Evolutionary conservation across 805 yeast genomes (phyloP), one percentile per base, ranked within the genome.

Genomic region (Sungouiozyma intestinalis): DNA sequence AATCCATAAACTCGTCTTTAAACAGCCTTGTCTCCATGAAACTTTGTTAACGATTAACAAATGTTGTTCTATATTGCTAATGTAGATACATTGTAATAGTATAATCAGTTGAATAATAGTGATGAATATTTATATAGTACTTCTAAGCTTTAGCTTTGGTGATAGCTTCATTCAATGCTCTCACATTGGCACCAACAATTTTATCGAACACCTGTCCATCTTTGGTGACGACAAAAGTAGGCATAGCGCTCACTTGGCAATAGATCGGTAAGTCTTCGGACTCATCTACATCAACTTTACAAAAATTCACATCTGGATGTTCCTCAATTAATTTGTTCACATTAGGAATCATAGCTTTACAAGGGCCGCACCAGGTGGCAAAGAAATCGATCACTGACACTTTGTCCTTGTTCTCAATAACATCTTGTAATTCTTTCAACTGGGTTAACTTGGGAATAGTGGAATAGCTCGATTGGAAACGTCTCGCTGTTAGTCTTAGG

Each of bases 311-410:
- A 2, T 49, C 49, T 7, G 62, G 57, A 43, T 69, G 65, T 33
- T 67, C 62, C 7, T 54, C 45, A 20, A 64, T 53, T 40, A 64
- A 59, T 42, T 67, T 64, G 16, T 71, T 70, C 36, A 78, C 57
- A 16, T 74, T 58, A 14, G 86, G 86, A 2, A 80, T 69, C 52
- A 80, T 71, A n/a, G 81, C 81, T 51, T 75, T 77, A 53, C 86
- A 80, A n/a, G 86, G 86, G 6, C 81, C 85, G 60, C 86, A 80
- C 86, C 86, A 80, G 9, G 77, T 72, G 27, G 86, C 85, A 59
- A 71, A 77, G 57, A 79, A 80, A 56, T 80, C 85, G 39, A 79
- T 72, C 2, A 79, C 64, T 1, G 79, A 65, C 32, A 74, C 57
- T 43, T 72, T 46, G 17, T 16, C 31, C 3, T 42, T 34, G 3